phyloP scores from a whole-genome alignment of 352 stramenopile genomes.

The Pythium chondricola region DNA sequence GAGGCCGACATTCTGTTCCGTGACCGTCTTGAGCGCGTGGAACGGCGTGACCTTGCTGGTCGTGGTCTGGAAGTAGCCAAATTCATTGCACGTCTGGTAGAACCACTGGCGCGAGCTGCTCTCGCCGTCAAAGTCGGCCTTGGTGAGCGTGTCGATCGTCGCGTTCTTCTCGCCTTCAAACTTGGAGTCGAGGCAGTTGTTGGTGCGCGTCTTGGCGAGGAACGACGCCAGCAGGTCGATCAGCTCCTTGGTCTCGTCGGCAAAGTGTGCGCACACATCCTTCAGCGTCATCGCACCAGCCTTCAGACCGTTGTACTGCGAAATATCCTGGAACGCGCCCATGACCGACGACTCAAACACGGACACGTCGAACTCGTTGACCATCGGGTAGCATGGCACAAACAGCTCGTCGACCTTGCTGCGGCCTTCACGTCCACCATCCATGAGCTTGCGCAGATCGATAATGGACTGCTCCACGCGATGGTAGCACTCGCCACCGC shows the following conservation, averaged over 20 bases:
- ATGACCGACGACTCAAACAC: slow-evolving; percentile 74
- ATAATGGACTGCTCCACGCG: slow-evolving; percentile 54
- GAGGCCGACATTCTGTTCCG: slow-evolving; percentile 53
- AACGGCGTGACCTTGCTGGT: slow-evolving; percentile 55
- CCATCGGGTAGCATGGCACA: slow-evolving; percentile 62
- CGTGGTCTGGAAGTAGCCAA: slow-evolving; percentile 84
- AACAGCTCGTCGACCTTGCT: slow-evolving; percentile 45
- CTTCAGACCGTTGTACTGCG: slow-evolving; percentile 65
- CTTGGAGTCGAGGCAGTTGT: slow-evolving; percentile 69
- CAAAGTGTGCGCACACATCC: slow-evolving; percentile 61
- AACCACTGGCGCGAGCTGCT: slow-evolving; percentile 76
- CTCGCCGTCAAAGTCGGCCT: slow-evolving; percentile 60
- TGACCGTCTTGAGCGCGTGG: slow-evolving; percentile 58
- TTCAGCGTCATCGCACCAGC: slow-evolving; percentile 43
- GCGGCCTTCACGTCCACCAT: slow-evolving; percentile 37
- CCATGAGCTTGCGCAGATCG: slow-evolving; percentile 46
- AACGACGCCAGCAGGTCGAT: slow-evolving; percentile 51
- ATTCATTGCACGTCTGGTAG: slow-evolving; percentile 88
- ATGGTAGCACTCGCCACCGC: slow-evolving; percentile 75
- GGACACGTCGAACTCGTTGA: slow-evolving; percentile 75
- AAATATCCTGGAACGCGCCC: slow-evolving; percentile 70
- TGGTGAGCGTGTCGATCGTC: slow-evolving; percentile 55
- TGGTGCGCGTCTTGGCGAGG: slow-evolving; percentile 43
- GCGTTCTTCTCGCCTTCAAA: slow-evolving; percentile 62
- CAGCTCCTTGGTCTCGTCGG: slow-evolving; percentile 15